Evolutionary conservation across 1,284 basidiomycete genomes (phyloP).

Genomic region (Limonomyces culmigenus): DNA sequence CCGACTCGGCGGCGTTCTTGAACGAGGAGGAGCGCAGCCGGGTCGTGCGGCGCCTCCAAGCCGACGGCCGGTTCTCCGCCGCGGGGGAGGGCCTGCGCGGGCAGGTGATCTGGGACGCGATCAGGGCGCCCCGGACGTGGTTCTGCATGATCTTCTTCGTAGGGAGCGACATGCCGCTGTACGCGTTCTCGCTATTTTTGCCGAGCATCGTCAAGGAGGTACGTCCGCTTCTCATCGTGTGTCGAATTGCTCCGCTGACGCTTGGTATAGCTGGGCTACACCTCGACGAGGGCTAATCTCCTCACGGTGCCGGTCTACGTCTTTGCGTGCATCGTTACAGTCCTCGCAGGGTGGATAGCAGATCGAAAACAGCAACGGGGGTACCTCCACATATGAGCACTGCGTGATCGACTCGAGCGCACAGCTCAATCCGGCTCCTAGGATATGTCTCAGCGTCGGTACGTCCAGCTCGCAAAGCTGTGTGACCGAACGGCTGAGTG

Average conservation of each 20-base stretch:
- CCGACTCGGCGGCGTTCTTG: constrained; percentile 64
- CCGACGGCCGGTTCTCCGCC: constrained; percentile 58
- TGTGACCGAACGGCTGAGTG: constrained; percentile 4
- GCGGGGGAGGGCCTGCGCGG: constrained; percentile 50
- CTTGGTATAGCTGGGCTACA: constrained; percentile 33
- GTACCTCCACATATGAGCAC: constrained; percentile 37
- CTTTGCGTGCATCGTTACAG: constrained; percentile 47
- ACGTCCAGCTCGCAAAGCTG: too few relatives aligned
- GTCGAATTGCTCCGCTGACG: too few relatives aligned
- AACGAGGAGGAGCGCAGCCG: constrained; percentile 50
- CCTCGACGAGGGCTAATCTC: constrained; percentile 54
- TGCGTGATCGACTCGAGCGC: not conserved
- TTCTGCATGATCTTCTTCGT: constrained; percentile 38
- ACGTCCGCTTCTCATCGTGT: too few relatives aligned
- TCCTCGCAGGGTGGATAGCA: constrained; percentile 41
- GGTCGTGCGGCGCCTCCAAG: constrained; percentile 47
- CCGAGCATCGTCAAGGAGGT: constrained; percentile 57
- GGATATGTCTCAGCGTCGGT: constrained; percentile 22
- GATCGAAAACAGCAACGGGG: constrained; percentile 42
- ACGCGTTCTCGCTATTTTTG: constrained; percentile 58
- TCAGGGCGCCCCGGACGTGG: too few relatives aligned
- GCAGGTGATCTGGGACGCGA: too few relatives aligned
- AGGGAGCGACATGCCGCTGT: constrained; percentile 46
- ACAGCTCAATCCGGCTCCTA: constrained; percentile 5
- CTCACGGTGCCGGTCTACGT: constrained; percentile 55